Evolutionary conservation across 2,329 filamentous ascomycete species (phyloP).

Genomic region (Sporothrix variecibatus): DNA sequence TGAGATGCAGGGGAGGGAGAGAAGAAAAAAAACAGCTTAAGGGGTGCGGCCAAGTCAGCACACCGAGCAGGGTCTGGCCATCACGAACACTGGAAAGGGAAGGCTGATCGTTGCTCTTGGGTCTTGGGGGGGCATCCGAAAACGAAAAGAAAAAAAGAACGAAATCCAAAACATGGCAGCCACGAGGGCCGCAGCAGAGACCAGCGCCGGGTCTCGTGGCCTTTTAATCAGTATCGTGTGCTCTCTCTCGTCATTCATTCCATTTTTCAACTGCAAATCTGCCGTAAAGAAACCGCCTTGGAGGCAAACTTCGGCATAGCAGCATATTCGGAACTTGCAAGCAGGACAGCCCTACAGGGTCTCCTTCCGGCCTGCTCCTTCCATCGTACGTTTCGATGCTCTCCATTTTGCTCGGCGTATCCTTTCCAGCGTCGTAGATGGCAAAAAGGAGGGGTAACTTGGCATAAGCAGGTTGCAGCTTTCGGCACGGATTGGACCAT

Average conservation of each 20-base stretch:
- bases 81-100: background rate
- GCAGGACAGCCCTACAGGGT: constrained; percentile 3
- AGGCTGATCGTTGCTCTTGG: background rate
- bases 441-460: background rate
- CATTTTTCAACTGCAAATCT: background rate
- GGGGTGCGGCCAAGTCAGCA: background rate
- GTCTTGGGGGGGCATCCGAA: background rate
- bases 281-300: background rate
- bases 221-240: background rate
- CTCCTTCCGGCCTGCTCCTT: background rate
- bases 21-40: background rate
- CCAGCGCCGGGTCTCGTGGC: background rate
- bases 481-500: background rate
- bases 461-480: background rate
- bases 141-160: background rate
- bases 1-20: background rate
- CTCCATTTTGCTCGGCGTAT: background rate
- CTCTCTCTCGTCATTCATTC: background rate
- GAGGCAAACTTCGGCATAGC: background rate
- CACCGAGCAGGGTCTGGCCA: background rate
- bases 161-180: constrained; percentile 10
- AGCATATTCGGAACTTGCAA: background rate
- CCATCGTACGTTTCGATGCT: background rate
- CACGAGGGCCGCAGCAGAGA: background rate
- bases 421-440: background rate